Conservation (phyloP, 2,329 filamentous ascomycete species). For the Colletotrichum gloeosporioides region DNA sequence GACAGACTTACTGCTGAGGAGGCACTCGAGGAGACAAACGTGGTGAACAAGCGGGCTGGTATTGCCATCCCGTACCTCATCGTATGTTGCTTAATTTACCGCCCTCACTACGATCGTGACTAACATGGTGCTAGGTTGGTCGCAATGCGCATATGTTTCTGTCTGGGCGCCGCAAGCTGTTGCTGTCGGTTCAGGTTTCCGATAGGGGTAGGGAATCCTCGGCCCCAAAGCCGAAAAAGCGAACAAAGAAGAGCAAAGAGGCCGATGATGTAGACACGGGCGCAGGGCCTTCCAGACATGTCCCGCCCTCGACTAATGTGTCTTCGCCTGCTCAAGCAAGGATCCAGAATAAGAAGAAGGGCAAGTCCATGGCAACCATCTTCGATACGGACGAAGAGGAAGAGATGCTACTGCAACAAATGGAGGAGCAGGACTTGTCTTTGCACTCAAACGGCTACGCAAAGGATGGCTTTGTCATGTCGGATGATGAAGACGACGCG, state of each 20-base stretch:
- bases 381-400: conserved; percentile 23
- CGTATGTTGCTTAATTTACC: conserved; percentile 48
- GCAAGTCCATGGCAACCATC: conserved; percentile 26
- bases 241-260: conserved; percentile 38
- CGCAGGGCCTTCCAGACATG: conserved; percentile 19
- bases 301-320: conserved; percentile 51
- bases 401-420: conserved; percentile 28
- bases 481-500: conserved; percentile 47
- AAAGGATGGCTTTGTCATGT: conserved; percentile 55
- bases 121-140: conserved; percentile 38
- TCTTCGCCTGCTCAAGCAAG: conserved; percentile 49
- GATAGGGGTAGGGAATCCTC: conserved; percentile 32
- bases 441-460: conserved; percentile 49
- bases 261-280: conserved; percentile 33
- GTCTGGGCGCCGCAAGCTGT: conserved; percentile 48
- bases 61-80: conserved; percentile 79
- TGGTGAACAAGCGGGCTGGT: conserved; percentile 61
- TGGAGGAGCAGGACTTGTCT: conserved; percentile 43
- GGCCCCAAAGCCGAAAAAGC: conserved; percentile 36
- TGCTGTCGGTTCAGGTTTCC: conserved; percentile 46
- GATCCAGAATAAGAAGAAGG: conserved; percentile 32
- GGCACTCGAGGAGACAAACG: conserved; percentile 74
- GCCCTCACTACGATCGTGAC: not conserved
- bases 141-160: conserved; percentile 48
- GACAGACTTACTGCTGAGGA: conserved; percentile 76